Base-by-base conservation (phyloP, 139 green algal species). In the Chlamydomonas eustigma region DNA sequence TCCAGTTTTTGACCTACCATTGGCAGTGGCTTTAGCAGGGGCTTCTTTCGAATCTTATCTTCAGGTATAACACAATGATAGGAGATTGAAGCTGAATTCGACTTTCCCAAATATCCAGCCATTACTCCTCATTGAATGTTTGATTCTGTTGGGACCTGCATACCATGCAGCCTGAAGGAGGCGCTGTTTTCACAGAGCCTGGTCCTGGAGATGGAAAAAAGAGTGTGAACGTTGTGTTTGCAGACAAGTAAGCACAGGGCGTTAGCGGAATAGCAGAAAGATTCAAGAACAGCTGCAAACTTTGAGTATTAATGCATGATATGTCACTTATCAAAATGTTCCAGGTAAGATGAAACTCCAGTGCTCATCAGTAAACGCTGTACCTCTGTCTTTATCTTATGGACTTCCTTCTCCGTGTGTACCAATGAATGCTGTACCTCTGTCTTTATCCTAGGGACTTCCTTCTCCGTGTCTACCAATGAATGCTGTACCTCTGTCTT, bases 21-120 rank as follows among this genome's bases (percentile, higher is more conserved):
- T 85, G 37, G 80, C 81, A 3, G 76, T 92, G 24, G 84, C 82
- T 24, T 71, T 92, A 34, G 88, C 88, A 50, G 86, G 86, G 5
- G 71, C 71, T 22, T 77, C 88, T 1, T 92, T 92, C 66, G 84
- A 90, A 63, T 67, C 83, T 0, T 92, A 92, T 65, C 66, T 84
- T 25, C 81, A 89, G 63, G 81, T 84, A 18, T 12, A 18, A 28
- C 2, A 68, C 64, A n/a, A 78, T 78, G 12, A 73, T 4, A 12
- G 67, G 83, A 12, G 79, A 33, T 58, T 28, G 44, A 58, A 58
- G 44, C 44, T 58, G 44, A 12, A 18, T 58, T 58, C 18, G 44
- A 58, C 12, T 18, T 18, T 12, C 18, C 12, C 44, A 58, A 28
- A 18, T 18, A 58, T 58, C 44, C 44, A 58, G 12, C 44, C 18